phyloP scores from a whole-genome alignment of 139 green algal genomes.

The Trebouxia sp. region DNA sequence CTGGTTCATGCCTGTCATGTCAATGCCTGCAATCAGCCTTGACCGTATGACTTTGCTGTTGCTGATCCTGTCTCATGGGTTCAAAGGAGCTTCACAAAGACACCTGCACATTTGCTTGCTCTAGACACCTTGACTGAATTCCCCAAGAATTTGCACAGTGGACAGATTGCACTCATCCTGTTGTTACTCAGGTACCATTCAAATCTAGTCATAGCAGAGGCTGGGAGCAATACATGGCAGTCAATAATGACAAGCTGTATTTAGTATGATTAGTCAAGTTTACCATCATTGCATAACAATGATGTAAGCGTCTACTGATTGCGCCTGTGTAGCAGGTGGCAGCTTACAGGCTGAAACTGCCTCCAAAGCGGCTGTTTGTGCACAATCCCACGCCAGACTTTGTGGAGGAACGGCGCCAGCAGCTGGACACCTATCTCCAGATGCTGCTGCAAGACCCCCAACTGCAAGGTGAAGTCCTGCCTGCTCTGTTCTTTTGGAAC shows the following conservation, averaged over 20 bases:
- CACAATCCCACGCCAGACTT: conserved; percentile 58
- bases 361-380: conserved; percentile 68
- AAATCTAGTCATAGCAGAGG: too few species aligned
- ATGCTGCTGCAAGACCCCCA: conserved; percentile 38
- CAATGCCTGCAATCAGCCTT: background rate
- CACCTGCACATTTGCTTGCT: too few species aligned
- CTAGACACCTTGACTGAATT: too few species aligned
- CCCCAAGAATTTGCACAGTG: too few species aligned
- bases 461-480: background rate
- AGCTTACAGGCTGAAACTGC: conserved; percentile 48
- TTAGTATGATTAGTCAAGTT: too few species aligned
- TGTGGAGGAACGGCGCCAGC: conserved; percentile 53
- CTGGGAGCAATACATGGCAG: too few species aligned
- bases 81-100: background rate
- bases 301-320: background rate
- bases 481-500: background rate
- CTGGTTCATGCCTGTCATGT: background rate
- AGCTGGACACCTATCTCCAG: conserved; percentile 64
- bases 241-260: too few species aligned
- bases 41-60: background rate
- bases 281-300: too few species aligned
- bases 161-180: too few species aligned
- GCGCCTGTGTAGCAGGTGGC: background rate
- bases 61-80: background rate
- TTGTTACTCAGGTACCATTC: too few species aligned